Base-by-base conservation (phyloP, 2,329 filamentous ascomycete genomes). In the Monosporascus ibericus region DNA sequence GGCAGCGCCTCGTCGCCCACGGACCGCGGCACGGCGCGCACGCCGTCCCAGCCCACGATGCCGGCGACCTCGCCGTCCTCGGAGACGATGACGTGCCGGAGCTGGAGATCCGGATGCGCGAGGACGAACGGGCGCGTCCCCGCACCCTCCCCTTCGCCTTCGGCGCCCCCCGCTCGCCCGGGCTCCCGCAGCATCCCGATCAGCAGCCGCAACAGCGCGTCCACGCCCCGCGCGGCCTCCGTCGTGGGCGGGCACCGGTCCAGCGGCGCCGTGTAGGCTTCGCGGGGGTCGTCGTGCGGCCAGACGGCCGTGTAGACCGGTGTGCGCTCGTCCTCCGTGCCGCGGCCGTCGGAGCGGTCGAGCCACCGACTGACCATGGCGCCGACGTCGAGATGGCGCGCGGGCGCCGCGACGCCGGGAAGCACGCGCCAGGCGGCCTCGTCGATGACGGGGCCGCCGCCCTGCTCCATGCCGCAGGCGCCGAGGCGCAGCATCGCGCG, bases 11-110 rank as follows among this genome's bases (percentile, higher is more conserved):
- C 59, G 46, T 60, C 60, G 7, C 63, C 62, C 6, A 60, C 24
- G 7, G 61, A 61, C 44, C 53, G 53, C 18, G 61, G 61, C 25
- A 51, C 57, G n/a, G 50, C 50, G 15, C 55, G 52, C 20, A 56
- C 61, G 11, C 57, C 54, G 25, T 63, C 61, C 63, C 63, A 65
- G 18, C 62, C 63, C 0, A 64, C 47, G 25, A 65, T 60, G 7
- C 55, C 61, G 48, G 53, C 52, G 11, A 63, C 49, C 3, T 54
- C 44, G 20, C 60, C 59, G 39, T 62, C 55, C 4, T 61, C 48
- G 8, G 52, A 55, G 27, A 65, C 44, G 42, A 65, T 50, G 47
- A 65, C 57, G 40, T 65, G 51, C 30, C 55, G 62, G 53, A 65
- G 55, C 20, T 53, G 60, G 15, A 65, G 53, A 37, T 58, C 56